phyloP scores from a whole-genome alignment of 306 rosid species.

The Quercus berberidifolia region DNA sequence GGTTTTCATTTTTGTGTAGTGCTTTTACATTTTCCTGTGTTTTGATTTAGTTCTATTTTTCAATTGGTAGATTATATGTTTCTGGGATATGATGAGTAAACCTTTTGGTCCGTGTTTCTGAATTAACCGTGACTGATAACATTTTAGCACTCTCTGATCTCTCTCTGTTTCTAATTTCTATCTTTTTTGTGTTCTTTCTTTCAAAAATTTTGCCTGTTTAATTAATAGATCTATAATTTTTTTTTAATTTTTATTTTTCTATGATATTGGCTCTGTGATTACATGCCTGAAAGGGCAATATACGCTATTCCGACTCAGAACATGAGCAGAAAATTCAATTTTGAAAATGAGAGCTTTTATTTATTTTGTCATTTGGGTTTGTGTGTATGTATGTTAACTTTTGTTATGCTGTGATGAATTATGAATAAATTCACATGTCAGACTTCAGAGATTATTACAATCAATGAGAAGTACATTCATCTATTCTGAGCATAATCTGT shows the following conservation, averaged over 20 bases:
- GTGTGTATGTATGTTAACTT: rapidly evolving
- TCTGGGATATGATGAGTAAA: conserved; percentile 55
- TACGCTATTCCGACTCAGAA: conserved; percentile 69
- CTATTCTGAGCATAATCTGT: conserved; percentile 39
- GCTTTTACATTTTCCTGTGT: not conserved
- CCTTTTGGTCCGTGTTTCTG: conserved; percentile 81
- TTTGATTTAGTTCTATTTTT: not conserved
- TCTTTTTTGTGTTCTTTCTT: not conserved
- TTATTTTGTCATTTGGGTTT: rapidly evolving
- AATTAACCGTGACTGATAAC: conserved; percentile 57
- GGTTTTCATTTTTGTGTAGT: not conserved
- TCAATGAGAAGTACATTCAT: conserved; percentile 69
- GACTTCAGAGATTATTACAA: conserved; percentile 69
- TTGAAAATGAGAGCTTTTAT: conserved; percentile 39
- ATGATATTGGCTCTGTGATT: conserved; percentile 57
- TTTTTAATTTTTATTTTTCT: too few relatives aligned
- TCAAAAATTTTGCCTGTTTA: not conserved
- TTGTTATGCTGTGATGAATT: conserved; percentile 46
- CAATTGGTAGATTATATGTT: not conserved
- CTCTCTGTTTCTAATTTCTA: not conserved
- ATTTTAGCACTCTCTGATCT: conserved; percentile 57
- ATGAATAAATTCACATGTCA: conserved; percentile 74
- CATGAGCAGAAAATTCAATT: conserved; percentile 26
- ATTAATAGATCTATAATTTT: not conserved
- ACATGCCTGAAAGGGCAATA: conserved; percentile 51